Percentiles rank a stretch among this genome's conserved stretches.
Conservation (phyloP, 1,139 yeast species). For the Trichomonascaceae sp. region DNA sequence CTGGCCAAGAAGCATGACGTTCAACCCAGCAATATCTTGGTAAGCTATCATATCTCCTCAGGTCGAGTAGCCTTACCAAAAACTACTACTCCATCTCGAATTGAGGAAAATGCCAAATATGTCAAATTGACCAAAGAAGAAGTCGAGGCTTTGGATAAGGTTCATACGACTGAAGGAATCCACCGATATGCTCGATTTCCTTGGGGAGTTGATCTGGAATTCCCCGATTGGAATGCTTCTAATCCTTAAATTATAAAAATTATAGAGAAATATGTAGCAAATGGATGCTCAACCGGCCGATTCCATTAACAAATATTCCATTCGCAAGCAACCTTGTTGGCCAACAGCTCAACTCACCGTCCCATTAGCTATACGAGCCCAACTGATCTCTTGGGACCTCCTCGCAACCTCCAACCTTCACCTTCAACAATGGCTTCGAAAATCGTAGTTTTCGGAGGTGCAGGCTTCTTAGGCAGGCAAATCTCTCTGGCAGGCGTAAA, state of each 20-base stretch:
- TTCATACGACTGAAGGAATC: constrained; percentile 43
- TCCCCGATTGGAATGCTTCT: constrained; percentile 28
- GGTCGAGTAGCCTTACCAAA: constrained; percentile 70
- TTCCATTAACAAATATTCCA: too few relatives aligned
- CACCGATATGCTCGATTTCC: constrained; percentile 44
- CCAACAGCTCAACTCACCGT: too few relatives aligned
- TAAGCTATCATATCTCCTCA: constrained; percentile 69
- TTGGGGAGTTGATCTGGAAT: constrained; percentile 30
- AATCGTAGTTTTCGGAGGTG: constrained; percentile 76
- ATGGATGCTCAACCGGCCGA: too few relatives aligned
- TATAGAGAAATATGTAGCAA: neutral
- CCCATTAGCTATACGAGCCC: too few relatives aligned
- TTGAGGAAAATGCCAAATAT: constrained; percentile 50
- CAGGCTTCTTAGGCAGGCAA: constrained; percentile 70
- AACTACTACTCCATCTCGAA: constrained; percentile 56
- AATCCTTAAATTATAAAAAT: constrained; percentile 1
- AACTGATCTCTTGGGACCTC: neutral
- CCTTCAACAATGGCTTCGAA: constrained; percentile 12
- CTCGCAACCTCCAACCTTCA: neutral
- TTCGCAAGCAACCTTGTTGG: too few relatives aligned
- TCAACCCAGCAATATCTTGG: constrained; percentile 54
- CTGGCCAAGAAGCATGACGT: constrained; percentile 54
- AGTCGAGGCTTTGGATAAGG: constrained; percentile 41
- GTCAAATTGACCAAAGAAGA: constrained; percentile 52
- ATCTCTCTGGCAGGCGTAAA: constrained; percentile 64